phyloP scores from a whole-genome alignment of 768 basidiomycete genomes.

The Suillus cothurnatus region DNA sequence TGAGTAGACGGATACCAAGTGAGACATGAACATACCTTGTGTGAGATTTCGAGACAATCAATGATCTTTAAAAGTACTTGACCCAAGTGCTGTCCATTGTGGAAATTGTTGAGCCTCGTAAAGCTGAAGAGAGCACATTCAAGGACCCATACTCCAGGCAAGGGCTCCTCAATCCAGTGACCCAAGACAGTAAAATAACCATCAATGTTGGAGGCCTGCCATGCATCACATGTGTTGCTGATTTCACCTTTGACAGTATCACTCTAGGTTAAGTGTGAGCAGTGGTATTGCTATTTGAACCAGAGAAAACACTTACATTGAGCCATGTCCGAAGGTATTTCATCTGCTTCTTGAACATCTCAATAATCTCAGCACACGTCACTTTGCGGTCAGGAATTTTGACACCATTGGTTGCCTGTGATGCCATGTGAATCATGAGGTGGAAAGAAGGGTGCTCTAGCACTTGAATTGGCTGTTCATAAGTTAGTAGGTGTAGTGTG shows the following conservation, averaged over 20 bases:
- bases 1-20: no score
- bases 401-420: slow-evolving; percentile 38
- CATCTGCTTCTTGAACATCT: slow-evolving; percentile 29
- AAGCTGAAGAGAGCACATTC: slow-evolving; percentile 38
- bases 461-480: slow-evolving; percentile 36
- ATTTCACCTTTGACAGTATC: slow-evolving; percentile 22
- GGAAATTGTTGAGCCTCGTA: slow-evolving; percentile 36
- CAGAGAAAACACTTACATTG: slow-evolving; percentile 18
- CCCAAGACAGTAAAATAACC: slow-evolving; percentile 41
- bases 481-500: no score
- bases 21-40: no score
- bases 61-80: slow-evolving; percentile 27
- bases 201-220: slow-evolving; percentile 39
- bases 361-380: slow-evolving; percentile 30
- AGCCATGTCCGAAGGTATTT: slow-evolving; percentile 15
- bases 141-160: slow-evolving; percentile 23
- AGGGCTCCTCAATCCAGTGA: slow-evolving; percentile 34
- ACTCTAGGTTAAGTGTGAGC: slow-evolving; percentile 12
- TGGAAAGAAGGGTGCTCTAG: slow-evolving; percentile 39
- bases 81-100: slow-evolving; percentile 37
- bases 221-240: slow-evolving; percentile 40
- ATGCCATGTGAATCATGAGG: slow-evolving; percentile 41
- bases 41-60: background rate
- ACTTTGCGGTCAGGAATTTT: slow-evolving; percentile 40
- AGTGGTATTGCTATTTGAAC: background rate